Evolutionary conservation across 2,329 filamentous ascomycete species (phyloP).

Genomic region (Phaeoacremonium minimum): DNA sequence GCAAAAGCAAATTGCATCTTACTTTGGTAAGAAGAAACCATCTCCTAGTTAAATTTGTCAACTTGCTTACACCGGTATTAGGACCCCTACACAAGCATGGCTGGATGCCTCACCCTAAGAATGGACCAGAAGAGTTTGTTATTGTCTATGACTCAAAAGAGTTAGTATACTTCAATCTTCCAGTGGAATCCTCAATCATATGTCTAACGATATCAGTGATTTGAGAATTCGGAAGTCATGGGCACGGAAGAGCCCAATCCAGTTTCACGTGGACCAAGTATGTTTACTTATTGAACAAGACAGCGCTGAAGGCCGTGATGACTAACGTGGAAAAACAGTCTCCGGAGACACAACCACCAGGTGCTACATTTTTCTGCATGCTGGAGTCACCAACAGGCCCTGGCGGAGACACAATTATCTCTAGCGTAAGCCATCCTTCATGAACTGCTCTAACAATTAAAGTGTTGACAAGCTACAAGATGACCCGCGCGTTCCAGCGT

Average conservation of each 20-base stretch:
- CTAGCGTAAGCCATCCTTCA: constrained; percentile 3
- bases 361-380: constrained; percentile 12
- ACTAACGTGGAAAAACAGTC: constrained; percentile 7
- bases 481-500: constrained; percentile 10
- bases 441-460: not conserved
- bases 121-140: constrained; percentile 15
- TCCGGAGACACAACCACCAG: constrained; percentile 12
- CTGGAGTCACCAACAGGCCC: constrained; percentile 11
- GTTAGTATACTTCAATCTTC: not conserved
- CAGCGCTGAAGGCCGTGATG: no score
- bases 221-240: constrained; percentile 16
- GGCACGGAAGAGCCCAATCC: constrained; percentile 15
- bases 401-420: constrained; percentile 13
- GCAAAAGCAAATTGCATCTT: constrained; percentile 13
- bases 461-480: constrained; percentile 1
- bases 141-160: constrained; percentile 17
- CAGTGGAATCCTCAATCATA: not conserved
- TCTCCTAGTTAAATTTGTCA: not conserved
- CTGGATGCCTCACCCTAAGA: constrained; percentile 16
- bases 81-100: constrained; percentile 15
- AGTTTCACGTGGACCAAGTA: constrained; percentile 17
- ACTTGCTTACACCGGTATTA: no score
- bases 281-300: no score
- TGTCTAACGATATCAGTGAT: constrained; percentile 4
- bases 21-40: constrained; percentile 12